Conservation (phyloP, 1,284 basidiomycete species). For the Albatrellus sp. region DNA sequence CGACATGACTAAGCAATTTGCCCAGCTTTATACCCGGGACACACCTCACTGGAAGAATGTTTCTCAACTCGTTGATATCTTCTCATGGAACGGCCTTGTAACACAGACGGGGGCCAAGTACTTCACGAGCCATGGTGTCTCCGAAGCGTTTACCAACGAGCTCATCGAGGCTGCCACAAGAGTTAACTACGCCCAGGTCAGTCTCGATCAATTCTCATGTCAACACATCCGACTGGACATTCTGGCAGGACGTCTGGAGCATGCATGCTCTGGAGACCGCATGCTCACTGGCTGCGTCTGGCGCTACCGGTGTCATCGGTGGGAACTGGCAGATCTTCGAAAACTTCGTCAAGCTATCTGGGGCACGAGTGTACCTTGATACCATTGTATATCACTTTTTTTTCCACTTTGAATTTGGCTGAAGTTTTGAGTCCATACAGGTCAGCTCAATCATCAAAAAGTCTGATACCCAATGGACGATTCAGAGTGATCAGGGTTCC, state of each 20-base stretch:
- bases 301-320: conserved; percentile 57
- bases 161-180: conserved; percentile 76
- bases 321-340: conserved; percentile 88
- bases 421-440: conserved; percentile 19
- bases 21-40: conserved; percentile 45
- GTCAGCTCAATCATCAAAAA: conserved; percentile 35
- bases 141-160: conserved; percentile 57
- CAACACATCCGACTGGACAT: neutral
- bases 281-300: conserved; percentile 61
- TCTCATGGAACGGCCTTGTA: conserved; percentile 43
- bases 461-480: conserved; percentile 30
- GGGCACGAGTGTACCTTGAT: conserved; percentile 57
- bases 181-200: conserved; percentile 78
- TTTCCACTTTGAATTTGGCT: conserved; percentile 1
- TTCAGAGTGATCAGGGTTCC: conserved; percentile 21
- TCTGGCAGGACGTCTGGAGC: conserved; percentile 44
- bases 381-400: conserved; percentile 38
- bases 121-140: conserved; percentile 44
- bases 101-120: conserved; percentile 48
- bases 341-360: conserved; percentile 60
- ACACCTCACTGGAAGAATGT: conserved; percentile 59
- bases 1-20: conserved; percentile 40
- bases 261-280: conserved; percentile 78
- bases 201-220: neutral
- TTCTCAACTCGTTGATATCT: conserved; percentile 33